Evolutionary conservation across 441 rosid genomes (phyloP), one percentile per base, ranked within the genome.

Genomic region (Monsonia emarginata): DNA sequence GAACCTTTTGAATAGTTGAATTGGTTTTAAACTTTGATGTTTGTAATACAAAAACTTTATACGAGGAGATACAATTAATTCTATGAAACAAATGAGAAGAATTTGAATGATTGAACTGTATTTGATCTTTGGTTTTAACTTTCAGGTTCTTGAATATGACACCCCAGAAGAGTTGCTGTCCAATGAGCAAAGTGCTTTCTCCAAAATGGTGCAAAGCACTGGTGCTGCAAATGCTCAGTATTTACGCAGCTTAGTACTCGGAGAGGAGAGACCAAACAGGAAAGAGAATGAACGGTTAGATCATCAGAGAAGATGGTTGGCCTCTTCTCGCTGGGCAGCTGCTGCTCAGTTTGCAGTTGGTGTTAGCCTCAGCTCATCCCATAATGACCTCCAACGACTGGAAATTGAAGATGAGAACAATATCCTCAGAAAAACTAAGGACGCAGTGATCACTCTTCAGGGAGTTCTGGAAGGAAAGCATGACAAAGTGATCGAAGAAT

Each of bases 311-410:
- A 86, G 73, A 83, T 83, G 95, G 96, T 72, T 80, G 62, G 97
- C 97, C 48, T 89, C 98, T 73, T 88, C 99, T 54, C 94, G 91
- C 10, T 94, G 96, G 99, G 92, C 96, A 63, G 96, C 95, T 14
- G 96, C 96, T 42, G 96, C 96, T 38, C 93, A 85, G 76, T 88
- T 80, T 73, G 99, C 99, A 24, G 82, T 89, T 25, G 86, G 89
- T 26, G 89, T 82, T 65, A 89, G 95, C 88, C 96, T 94, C 67
- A 88, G 87, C 61, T 86, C 97, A 67, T 89, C 97, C 0, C 92
- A 85, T 24, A 89, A 87, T 64, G 97, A 91, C 80, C 99, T 94
- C 48, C 90, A 82, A 69, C 82, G 81, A 34, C 75, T 91, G 66
- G 89, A 84, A 66, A 75, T 83, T 14, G 85, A 81, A 72, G 96